Conservation (phyloP, 1,139 yeast genomes). For the Yamadazyma blattariae region DNA sequence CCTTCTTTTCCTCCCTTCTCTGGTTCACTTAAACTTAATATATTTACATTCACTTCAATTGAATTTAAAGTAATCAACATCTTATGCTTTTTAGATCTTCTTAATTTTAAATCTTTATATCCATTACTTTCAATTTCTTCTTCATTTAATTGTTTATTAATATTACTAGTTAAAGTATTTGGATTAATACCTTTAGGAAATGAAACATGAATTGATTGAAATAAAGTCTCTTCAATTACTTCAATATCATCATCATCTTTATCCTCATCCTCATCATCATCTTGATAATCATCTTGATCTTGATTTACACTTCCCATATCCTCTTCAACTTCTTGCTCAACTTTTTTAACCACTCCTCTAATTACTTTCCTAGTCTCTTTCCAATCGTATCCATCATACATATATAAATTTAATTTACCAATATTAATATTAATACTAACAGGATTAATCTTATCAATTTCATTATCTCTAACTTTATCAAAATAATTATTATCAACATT, state of each 20-base stretch:
- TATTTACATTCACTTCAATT: slow-evolving; percentile 44
- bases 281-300: slow-evolving; percentile 17
- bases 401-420: slow-evolving; percentile 34
- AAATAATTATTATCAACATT: slow-evolving; percentile 49
- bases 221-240: slow-evolving; percentile 61
- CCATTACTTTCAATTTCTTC: slow-evolving; percentile 11
- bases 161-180: slow-evolving; percentile 44
- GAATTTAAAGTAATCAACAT: slow-evolving; percentile 55
- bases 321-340: slow-evolving; percentile 39
- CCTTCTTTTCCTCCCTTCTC: slow-evolving; percentile 15
- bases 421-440: slow-evolving; percentile 28
- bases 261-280: slow-evolving; percentile 14
- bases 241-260: slow-evolving; percentile 19
- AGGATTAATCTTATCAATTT: slow-evolving; percentile 20
- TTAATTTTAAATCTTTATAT: slow-evolving; percentile 51
- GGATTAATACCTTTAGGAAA: slow-evolving; percentile 53
- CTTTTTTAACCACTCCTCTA: slow-evolving; percentile 56
- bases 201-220: slow-evolving; percentile 70
- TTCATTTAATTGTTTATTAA: slow-evolving; percentile 46
- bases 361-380: slow-evolving; percentile 68
- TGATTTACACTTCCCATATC: slow-evolving; percentile 3
- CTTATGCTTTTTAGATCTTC: slow-evolving; percentile 66
- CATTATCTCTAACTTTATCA: slow-evolving; percentile 10
- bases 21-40: slow-evolving; percentile 51
- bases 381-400: slow-evolving; percentile 96